These are phyloP conservation scores for Malus sieversii DNA, from an alignment of 306 rosid genomes.

Conservation along the genomic window DNA sequence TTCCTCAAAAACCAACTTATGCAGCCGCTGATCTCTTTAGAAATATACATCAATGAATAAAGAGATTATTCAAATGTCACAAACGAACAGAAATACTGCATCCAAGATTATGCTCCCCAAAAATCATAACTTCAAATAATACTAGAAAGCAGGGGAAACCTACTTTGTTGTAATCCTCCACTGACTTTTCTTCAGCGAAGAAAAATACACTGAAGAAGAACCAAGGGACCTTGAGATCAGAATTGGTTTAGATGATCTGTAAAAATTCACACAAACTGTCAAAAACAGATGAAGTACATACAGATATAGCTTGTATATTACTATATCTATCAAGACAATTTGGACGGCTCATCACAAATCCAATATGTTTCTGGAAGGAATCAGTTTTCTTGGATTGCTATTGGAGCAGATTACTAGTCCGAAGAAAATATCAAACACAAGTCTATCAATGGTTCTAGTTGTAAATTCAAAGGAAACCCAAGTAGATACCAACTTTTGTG, in stretches of 20 bases:
- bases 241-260: conserved; percentile 54
- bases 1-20: conserved; percentile 90
- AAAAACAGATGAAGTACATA: neutral
- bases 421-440: neutral
- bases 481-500: conserved; percentile 46
- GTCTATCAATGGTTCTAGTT: neutral
- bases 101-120: conserved; percentile 5
- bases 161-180: conserved; percentile 83
- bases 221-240: conserved; percentile 46
- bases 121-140: neutral
- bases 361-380: neutral
- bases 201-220: conserved; percentile 31
- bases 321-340: neutral
- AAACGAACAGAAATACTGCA: conserved; percentile 3
- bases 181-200: conserved; percentile 53
- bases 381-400: neutral
- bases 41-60: conserved; percentile 16
- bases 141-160: conserved; percentile 13
- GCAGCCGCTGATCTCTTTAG: conserved; percentile 69
- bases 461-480: neutral
- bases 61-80: conserved; percentile 4
- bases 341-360: neutral
- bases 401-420: neutral
- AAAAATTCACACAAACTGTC: conserved; percentile 16
- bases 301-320: neutral